Base-by-base conservation (phyloP, 352 stramenopile species). In the Discostella stelligera region DNA sequence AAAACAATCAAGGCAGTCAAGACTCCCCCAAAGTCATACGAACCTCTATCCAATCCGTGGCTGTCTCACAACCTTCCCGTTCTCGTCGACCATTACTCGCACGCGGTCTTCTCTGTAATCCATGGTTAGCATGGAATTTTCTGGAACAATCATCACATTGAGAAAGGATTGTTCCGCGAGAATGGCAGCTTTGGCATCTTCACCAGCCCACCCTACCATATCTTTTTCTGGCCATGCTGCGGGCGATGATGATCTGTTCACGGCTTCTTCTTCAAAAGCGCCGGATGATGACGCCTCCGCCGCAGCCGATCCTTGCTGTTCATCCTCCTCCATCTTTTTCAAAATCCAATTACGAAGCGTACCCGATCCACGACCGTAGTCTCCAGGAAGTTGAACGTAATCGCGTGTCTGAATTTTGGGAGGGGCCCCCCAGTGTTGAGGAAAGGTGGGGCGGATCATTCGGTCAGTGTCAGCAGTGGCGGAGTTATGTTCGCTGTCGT, bases 21-120 rank as follows among this genome's bases (percentile, higher is more conserved):
- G 5, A 32, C 61, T 11, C 20, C 37, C n/a, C 53, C 23, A n/a
- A 20, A 50, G 1, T 37, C n/a, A 23, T 41, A 39, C 21, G 14
- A 21, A 32, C 13, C 18, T 27, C 56, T 49, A 71, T 63, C 70
- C 61, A 18, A 32, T 63, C 18, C 50, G 50, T 13, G 70, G 70
- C 27, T 71, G 61, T 23, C 20, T 32, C 16, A 67, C 70, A 44
- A 78, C 70, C 49, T 53, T 71, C 14, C 44, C 48, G 53, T 78
- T 18, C 46, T 65, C 58, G 61, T 87, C 71, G 4, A 87, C 76
- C 46, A 81, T 74, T 64, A 89, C 84, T 9, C 83, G 68, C 69
- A 89, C 75, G n/a, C 83, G 53, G 71, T 87, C 76, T 25, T 37
- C 30, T 23, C 76, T 60, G 67, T 84, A 89, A 59, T 89, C 83